phyloP scores from a whole-genome alignment of 1,284 basidiomycete species.

The Leucoagaricus sp. region DNA sequence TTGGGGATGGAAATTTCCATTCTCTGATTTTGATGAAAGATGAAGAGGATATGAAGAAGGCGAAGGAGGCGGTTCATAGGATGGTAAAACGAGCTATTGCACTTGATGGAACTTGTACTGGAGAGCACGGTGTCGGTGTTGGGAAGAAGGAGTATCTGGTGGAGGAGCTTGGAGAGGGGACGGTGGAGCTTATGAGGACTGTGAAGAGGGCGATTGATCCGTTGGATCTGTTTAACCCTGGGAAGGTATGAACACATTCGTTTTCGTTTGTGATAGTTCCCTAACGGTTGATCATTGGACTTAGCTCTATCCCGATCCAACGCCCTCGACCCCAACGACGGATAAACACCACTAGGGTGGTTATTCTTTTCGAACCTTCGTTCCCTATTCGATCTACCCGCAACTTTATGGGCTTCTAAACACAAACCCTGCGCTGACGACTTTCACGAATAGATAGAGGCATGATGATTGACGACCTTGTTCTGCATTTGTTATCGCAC shows the following conservation, averaged over 20 bases:
- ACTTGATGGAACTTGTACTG: constrained; percentile 82
- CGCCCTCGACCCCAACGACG: too few species aligned
- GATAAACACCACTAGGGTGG: too few species aligned
- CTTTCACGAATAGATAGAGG: too few species aligned
- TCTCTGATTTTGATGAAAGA: constrained; percentile 61
- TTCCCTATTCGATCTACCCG: too few species aligned
- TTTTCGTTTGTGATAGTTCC: too few species aligned
- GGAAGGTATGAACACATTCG: constrained; percentile 65
- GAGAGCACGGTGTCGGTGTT: constrained; percentile 90
- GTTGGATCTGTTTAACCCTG: constrained; percentile 79
- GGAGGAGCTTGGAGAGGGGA: constrained; percentile 80
- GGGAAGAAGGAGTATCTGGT: constrained; percentile 78
- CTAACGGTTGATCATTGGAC: too few species aligned
- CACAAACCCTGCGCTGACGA: too few species aligned
- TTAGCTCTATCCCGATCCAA: too few species aligned
- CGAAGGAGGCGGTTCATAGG: constrained; percentile 55
- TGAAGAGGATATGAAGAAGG: constrained; percentile 57
- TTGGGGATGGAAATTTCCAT: constrained; percentile 77
- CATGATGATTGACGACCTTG: too few species aligned
- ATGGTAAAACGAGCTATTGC: constrained; percentile 75
- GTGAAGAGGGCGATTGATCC: constrained; percentile 83
- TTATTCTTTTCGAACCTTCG: too few species aligned
- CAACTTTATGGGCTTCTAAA: too few species aligned
- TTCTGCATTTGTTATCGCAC: too few species aligned
- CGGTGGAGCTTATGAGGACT: constrained; percentile 83